Conservation (phyloP, 441 rosid genomes). For the Aleurites moluccanus region DNA sequence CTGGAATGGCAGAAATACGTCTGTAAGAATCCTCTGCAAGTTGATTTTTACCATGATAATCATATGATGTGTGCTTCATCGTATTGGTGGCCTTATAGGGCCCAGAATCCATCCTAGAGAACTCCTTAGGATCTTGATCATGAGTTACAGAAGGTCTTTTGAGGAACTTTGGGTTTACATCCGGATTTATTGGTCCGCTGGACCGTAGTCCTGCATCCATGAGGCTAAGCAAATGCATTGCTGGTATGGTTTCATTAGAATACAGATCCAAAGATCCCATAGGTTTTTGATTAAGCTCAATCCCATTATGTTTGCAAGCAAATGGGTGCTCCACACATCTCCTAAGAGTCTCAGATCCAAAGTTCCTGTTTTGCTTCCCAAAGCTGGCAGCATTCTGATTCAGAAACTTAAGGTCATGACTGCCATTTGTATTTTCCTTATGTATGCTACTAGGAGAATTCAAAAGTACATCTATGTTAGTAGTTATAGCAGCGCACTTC, state of each 20-base stretch:
- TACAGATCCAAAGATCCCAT: conserved; percentile 46
- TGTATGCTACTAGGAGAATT: conserved; percentile 30
- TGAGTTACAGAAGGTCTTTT: conserved; percentile 50
- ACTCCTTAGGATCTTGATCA: conserved; percentile 46
- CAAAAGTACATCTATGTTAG: conserved; percentile 33
- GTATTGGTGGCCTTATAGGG: conserved; percentile 38
- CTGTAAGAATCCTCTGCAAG: conserved; percentile 35
- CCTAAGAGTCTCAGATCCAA: conserved; percentile 48
- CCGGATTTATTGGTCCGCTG: conserved; percentile 45
- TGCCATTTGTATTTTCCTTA: conserved; percentile 33
- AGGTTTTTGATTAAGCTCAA: conserved; percentile 29
- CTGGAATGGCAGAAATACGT: conserved; percentile 36
- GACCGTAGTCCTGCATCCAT: conserved; percentile 75
- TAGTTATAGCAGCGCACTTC: conserved; percentile 33
- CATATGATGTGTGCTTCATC: conserved; percentile 36
- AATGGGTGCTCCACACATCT: conserved; percentile 37
- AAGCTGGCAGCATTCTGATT: conserved; percentile 39
- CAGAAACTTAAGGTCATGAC: conserved; percentile 35
- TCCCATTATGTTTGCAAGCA: conserved; percentile 41
- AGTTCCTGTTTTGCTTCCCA: conserved; percentile 47
- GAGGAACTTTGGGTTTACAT: conserved; percentile 43
- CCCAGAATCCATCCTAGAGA: conserved; percentile 40
- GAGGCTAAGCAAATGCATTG: conserved; percentile 89
- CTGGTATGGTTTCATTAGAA: conserved; percentile 76
- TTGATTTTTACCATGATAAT: conserved; percentile 38